Evolutionary conservation across 441 rosid species (phyloP).

Genomic region (Dalechampia spathulata): DNA sequence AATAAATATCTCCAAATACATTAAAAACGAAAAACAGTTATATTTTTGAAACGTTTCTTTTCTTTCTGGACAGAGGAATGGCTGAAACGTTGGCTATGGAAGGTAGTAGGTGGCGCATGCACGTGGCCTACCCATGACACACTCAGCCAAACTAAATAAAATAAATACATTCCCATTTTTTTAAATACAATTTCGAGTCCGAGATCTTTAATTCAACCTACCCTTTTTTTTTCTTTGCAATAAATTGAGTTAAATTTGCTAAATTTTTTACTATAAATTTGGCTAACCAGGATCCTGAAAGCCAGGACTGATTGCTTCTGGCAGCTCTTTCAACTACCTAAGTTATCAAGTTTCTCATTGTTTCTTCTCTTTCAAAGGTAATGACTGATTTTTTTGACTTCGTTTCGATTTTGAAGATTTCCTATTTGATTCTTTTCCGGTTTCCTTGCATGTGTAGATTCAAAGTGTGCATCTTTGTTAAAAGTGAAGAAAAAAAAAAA

Average conservation of each 20-base stretch:
- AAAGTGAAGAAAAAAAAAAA: background rate
- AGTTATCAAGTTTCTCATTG: background rate
- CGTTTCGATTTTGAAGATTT: background rate
- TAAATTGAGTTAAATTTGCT: background rate
- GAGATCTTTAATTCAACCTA: background rate
- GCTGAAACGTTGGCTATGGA: conserved; percentile 1
- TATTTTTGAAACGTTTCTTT: too few relatives aligned
- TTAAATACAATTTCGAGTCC: background rate
- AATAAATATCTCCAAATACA: too few relatives aligned
- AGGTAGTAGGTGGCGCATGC: conserved; percentile 5
- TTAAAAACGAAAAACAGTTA: too few relatives aligned
- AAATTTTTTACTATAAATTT: conserved; percentile 12
- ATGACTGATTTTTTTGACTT: background rate
- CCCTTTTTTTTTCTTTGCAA: too few relatives aligned
- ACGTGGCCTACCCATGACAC: background rate
- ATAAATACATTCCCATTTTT: too few relatives aligned
- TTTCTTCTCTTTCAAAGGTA: conserved; percentile 1
- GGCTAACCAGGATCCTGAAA: background rate
- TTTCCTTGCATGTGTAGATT: background rate
- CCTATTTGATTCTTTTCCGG: background rate
- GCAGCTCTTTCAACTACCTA: conserved; percentile 4
- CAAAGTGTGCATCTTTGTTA: background rate
- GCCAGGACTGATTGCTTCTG: background rate
- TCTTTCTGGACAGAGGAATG: background rate
- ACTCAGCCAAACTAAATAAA: background rate